Evolutionary conservation across 176 grass and related monocot genomes (phyloP).

Genomic region (Themeda triandra): DNA sequence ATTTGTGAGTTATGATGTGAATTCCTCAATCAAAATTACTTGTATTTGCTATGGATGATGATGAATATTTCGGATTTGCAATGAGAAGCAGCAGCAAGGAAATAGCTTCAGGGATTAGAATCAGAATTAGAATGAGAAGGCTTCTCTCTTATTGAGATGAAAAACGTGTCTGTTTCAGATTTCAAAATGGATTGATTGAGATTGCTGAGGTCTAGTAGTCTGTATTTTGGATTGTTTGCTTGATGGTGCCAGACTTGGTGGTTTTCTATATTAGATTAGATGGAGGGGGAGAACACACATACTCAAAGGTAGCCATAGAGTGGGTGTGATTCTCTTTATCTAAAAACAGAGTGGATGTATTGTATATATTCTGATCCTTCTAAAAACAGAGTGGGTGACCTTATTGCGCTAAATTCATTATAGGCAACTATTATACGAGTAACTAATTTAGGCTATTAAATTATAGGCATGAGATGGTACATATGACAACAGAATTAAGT

Average conservation of each 20-base stretch:
- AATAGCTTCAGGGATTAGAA: not conserved
- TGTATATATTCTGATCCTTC: slow-evolving; percentile 7
- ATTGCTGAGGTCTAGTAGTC: not conserved
- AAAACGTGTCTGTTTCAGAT: not conserved
- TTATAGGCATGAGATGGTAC: too few relatives aligned
- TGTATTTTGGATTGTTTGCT: not conserved
- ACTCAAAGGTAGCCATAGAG: not conserved
- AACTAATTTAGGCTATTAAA: too few relatives aligned
- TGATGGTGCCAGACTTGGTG: not conserved
- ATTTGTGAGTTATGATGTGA: not conserved
- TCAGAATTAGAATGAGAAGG: slow-evolving; percentile 1
- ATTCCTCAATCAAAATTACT: too few relatives aligned
- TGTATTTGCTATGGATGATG: too few relatives aligned
- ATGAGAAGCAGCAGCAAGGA: not conserved
- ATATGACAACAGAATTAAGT: too few relatives aligned
- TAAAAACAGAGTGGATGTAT: not conserved
- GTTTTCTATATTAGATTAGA: not conserved
- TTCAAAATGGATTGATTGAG: not conserved
- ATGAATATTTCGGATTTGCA: too few relatives aligned
- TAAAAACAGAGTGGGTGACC: not conserved
- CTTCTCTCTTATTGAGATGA: slow-evolving; percentile 37
- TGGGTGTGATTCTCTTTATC: not conserved
- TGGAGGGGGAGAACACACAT: not conserved
- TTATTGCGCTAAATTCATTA: too few relatives aligned
- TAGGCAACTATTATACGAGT: too few relatives aligned